Conservation (phyloP, 202 grass and related monocot species). For the Brachypodium distachyon region DNA sequence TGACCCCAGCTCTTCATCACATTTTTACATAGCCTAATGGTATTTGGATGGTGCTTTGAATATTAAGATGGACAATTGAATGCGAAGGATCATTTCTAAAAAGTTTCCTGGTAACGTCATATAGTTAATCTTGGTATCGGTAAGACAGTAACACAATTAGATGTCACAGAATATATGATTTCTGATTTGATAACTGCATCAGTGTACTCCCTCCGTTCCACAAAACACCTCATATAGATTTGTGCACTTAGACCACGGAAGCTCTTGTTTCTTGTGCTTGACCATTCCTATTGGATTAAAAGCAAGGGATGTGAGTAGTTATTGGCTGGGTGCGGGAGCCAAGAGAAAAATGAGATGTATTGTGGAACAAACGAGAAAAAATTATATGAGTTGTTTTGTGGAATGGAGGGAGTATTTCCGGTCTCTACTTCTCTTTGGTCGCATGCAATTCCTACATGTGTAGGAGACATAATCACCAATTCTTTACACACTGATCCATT, state of each 20-base stretch:
- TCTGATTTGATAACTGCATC: neutral
- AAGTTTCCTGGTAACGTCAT: neutral
- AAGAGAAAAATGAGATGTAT: too few species aligned
- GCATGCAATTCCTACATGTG: neutral
- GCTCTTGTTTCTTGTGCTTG: too few species aligned
- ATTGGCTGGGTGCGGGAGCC: too few species aligned
- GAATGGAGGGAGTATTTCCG: too few species aligned
- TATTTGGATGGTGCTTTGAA: neutral
- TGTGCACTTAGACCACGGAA: too few species aligned
- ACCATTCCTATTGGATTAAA: too few species aligned
- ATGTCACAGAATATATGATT: neutral
- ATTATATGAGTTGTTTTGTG: too few species aligned
- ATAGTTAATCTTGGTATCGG: neutral
- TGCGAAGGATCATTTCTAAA: neutral
- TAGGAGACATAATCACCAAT: neutral
- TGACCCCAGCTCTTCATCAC: neutral
- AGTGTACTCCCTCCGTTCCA: too few species aligned
- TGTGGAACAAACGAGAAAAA: too few species aligned
- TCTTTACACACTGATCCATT: neutral
- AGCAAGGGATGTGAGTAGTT: too few species aligned
- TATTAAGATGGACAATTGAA: neutral
- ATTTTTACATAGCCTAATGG: neutral
- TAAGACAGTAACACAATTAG: neutral
- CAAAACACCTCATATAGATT: too few species aligned
- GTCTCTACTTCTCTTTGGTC: neutral